These are phyloP conservation scores for Zygosaccharomyces bisporus DNA, from an alignment of 805 yeast species.

Conservation along the genomic window DNA sequence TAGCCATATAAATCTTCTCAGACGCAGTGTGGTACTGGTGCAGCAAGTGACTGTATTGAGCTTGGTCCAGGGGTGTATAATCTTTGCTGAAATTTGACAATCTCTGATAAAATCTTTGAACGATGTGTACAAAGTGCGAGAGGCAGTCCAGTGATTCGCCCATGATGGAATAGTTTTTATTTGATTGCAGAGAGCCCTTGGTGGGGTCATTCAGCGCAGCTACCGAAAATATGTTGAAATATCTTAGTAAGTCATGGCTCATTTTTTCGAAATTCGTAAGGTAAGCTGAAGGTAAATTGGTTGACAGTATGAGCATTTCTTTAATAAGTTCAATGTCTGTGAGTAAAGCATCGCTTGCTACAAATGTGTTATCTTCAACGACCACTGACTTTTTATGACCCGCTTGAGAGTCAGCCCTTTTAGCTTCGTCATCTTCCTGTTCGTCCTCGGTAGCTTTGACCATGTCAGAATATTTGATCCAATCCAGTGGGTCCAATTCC, in stretches of 20 bases:
- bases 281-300: conserved; percentile 47
- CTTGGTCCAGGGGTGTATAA: conserved; percentile 22
- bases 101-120: conserved; percentile 32
- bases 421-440: conserved; percentile 12
- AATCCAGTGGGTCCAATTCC: conserved; percentile 44
- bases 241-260: conserved; percentile 44
- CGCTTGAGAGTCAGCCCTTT: conserved; percentile 10
- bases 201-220: conserved; percentile 25
- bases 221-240: conserved; percentile 43
- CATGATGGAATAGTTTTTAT: conserved; percentile 40
- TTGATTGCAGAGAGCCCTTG: conserved; percentile 21
- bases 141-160: conserved; percentile 43
- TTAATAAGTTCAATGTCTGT: conserved; percentile 41
- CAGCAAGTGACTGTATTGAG: conserved; percentile 24
- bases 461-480: conserved; percentile 43
- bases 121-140: conserved; percentile 34
- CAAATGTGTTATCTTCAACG: conserved; percentile 54
- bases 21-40: conserved; percentile 29
- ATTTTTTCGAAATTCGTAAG: conserved; percentile 41
- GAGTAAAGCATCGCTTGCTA: conserved; percentile 51
- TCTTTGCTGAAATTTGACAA: conserved; percentile 25
- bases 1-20: conserved; percentile 32
- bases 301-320: conserved; percentile 53
- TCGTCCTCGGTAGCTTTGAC: conserved; percentile 10
- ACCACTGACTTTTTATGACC: conserved; percentile 42